Evolutionary conservation across 1,139 yeast genomes (phyloP), one percentile per base, ranked within the genome.

Genomic region (Williopsis jadinii): DNA sequence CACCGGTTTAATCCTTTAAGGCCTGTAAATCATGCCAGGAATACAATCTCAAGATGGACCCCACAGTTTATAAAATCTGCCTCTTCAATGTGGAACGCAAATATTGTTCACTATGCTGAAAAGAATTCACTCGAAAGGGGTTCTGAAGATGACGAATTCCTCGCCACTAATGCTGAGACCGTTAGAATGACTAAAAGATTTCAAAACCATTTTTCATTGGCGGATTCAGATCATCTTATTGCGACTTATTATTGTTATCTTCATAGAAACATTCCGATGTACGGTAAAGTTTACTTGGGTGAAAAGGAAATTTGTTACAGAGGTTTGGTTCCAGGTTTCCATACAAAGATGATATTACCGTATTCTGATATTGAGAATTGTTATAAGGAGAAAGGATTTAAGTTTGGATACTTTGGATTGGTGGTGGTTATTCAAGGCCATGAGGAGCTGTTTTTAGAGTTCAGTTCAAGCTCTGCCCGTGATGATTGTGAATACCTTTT

Each of bases 291-390:
- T 3, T 87, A 87, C 54, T 56, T 90, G 14, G 85, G 95, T 1
- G 68, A 71, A 26, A 70, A 69, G 31, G 77, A 72, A 46, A 58
- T 90, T 13, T 88, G 96, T 49, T 90, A 84, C 61, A 68, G 95
- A 45, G 82, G 95, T 40, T 66, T 86, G 36, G 58, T 87, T 6
- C 95, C 95, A 0, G 95, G 95, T 0, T 73, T 84, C 0, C 73
- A 76, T 33, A 83, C 95, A 2, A 75, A 75, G 47, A 86, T 90
- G 95, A 77, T 87, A n/a, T 60, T 90, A 12, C 97, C 97, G 0
- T 63, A 84, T 37, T 55, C 58, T 13, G 94, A 85, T 53, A 67
- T 90, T 29, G 94, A 83, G 53, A 76, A 73, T 39, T 82, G 83
- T 41, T 70, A 72, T 40, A 74, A 73, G 48, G 88, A 81, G 50